These are phyloP conservation scores for Penicillium daleae DNA, from an alignment of 495 filamentous ascomycete genomes.

Conservation along the genomic window DNA sequence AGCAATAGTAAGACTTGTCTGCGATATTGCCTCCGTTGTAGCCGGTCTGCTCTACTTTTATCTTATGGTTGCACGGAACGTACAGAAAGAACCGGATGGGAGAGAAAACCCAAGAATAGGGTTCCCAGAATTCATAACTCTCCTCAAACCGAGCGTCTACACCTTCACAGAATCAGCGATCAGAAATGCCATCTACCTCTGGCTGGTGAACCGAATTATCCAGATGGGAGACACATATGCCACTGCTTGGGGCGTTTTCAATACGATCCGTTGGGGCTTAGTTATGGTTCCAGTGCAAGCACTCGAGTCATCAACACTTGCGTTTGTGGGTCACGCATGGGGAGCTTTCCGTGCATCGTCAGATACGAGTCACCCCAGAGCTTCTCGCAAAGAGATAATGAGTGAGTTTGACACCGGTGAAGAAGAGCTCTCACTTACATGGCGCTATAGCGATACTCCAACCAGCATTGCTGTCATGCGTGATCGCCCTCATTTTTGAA, in stretches of 20 bases:
- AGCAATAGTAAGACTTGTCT: conserved; percentile 64
- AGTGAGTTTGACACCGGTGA: conserved; percentile 40
- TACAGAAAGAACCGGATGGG: conserved; percentile 8
- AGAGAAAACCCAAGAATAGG: conserved; percentile 12
- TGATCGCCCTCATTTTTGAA: conserved; percentile 59
- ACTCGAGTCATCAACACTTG: conserved; percentile 64
- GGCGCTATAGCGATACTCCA: conserved; percentile 20
- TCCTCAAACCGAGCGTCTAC: conserved; percentile 58
- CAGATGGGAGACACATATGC: conserved; percentile 65
- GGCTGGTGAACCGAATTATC: conserved; percentile 69
- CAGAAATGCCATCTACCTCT: conserved; percentile 72
- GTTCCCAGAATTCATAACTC: conserved; percentile 48
- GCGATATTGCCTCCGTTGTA: conserved; percentile 60
- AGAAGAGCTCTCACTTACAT: neutral
- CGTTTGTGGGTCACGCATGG: conserved; percentile 73
- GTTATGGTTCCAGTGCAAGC: conserved; percentile 76
- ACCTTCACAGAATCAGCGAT: conserved; percentile 68
- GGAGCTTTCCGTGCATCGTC: conserved; percentile 56
- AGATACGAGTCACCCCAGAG: conserved; percentile 37
- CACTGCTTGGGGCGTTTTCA: conserved; percentile 77
- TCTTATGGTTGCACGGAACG: conserved; percentile 36
- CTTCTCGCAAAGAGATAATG: conserved; percentile 36
- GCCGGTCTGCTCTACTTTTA: conserved; percentile 65
- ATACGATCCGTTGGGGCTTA: conserved; percentile 77
- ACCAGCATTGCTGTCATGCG: conserved; percentile 57